Percentiles rank a stretch among this genome's conserved stretches.
phyloP scores from a whole-genome alignment of 1,284 basidiomycete genomes.

The Papiliotrema laurentii region DNA sequence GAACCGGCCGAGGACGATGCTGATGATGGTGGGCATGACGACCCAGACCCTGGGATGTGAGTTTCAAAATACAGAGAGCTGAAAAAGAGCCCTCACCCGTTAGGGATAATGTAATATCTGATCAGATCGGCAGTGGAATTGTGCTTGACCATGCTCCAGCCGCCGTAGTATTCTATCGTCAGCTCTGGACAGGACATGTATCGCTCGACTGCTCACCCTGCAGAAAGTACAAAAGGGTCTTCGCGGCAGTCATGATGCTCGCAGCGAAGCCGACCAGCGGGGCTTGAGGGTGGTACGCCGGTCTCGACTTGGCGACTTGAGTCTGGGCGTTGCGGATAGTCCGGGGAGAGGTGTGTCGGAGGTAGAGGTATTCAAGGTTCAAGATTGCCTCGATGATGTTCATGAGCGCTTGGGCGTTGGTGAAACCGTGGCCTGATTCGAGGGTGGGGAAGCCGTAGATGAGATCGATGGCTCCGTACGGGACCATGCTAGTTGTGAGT shows the following conservation, averaged over 20 bases:
- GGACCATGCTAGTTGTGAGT: conserved; percentile 20
- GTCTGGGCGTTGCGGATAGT: conserved; percentile 33
- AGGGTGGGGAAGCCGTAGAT: conserved; percentile 68
- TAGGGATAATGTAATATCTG: conserved; percentile 70
- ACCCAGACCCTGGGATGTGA: conserved; percentile 27
- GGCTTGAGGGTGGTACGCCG: conserved; percentile 41
- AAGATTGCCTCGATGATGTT: conserved; percentile 75
- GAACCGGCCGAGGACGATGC: conserved; percentile 27
- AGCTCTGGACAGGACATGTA: background rate
- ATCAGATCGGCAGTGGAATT: conserved; percentile 56
- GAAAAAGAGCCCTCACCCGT: conserved; percentile 55
- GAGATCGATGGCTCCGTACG: conserved; percentile 54
- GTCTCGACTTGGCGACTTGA: conserved; percentile 15
- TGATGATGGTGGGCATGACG: conserved; percentile 30
- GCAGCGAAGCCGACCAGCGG: conserved; percentile 70
- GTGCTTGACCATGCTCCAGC: conserved; percentile 67
- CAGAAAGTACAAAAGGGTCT: conserved; percentile 75
- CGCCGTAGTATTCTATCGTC: conserved; percentile 48
- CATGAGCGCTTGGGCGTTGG: conserved; percentile 79
- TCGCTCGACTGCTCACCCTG: conserved; percentile 55
- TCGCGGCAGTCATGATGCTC: conserved; percentile 71
- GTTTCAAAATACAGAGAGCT: background rate
- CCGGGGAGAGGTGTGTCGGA: conserved; percentile 56
- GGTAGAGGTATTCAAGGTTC: conserved; percentile 70
- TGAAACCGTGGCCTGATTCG: conserved; percentile 68